Base-by-base conservation (phyloP, 129 eudicot genomes). In the Apium graveolens region DNA sequence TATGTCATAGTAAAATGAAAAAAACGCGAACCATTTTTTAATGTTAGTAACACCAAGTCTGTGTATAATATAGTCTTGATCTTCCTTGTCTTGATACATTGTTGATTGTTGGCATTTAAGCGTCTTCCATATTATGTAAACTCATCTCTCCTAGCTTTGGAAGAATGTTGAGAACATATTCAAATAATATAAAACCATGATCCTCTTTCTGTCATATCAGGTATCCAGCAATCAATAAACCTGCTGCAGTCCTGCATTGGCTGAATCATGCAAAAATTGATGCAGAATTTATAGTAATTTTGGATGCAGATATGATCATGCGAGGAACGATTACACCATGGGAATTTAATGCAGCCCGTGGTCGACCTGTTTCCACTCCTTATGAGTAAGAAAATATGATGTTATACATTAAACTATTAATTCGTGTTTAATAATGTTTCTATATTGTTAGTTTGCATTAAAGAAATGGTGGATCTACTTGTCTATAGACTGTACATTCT, bases 171-270 rank as follows among this genome's bases (percentile, higher is more conserved):
- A 31, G n/a, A 34, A 44, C 46, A 10, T 11, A 20, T 69, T 21
- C 66, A 68, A 10, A 41, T 20, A 69, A 44, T 53, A 14, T 7
- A 74, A 69, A 78, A 14, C 39, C 21, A n/a, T 72, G 60, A 34
- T 72, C 45, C 71, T 46, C 37, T 76, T 76, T 75, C 34, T 65
- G 49, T 77, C 49, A 76, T 39, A 71, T 81, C 85, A 93, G 98
- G 98, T 95, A 95, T 84, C 99, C 99, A 74, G 99, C 99, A 32
- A 95, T 95, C 73, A 95, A 95, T 80, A 95, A 95, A 86, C 99
- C 99, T 24, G 99, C 97, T 39, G 92, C 92, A 44, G 96, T 92
- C 44, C 86, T 95, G 71, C 99, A 95, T 82, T 95, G 99, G 99
- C 84, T 95, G 46, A 87, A 90, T 82, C 99, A 95, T 81, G 96